A percentile compares a stretch with the other conserved stretches of the same genome.
phyloP scores from a whole-genome alignment of 352 stramenopile species.

The Phytophthora rubi region DNA sequence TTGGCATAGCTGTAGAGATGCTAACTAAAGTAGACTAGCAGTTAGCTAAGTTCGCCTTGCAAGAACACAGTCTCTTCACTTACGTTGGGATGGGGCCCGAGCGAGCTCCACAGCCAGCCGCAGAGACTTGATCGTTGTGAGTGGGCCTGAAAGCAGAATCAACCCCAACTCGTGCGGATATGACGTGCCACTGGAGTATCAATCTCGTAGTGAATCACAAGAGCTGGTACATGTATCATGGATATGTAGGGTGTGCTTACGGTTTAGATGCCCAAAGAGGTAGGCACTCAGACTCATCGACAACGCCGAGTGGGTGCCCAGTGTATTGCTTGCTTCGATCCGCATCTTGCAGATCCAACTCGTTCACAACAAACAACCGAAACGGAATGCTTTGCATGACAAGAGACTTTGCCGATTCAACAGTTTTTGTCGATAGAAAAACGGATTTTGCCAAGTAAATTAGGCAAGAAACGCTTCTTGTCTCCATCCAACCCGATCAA shows the following conservation, averaged over 20 bases:
- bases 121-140: slow-evolving; percentile 18
- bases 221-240: neutral
- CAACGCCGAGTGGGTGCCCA: slow-evolving; percentile 18
- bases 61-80: neutral
- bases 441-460: slow-evolving; percentile 11
- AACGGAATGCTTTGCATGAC: slow-evolving; percentile 37
- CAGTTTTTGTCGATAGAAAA: neutral
- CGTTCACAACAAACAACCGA: slow-evolving; percentile 28
- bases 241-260: slow-evolving; percentile 13
- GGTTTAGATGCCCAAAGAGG: slow-evolving; percentile 30
- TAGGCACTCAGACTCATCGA: slow-evolving; percentile 15
- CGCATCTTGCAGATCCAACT: slow-evolving; percentile 28
- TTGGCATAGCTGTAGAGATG: slow-evolving; percentile 28
- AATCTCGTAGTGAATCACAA: neutral
- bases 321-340: slow-evolving; percentile 6
- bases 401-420: neutral
- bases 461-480: neutral
- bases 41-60: neutral
- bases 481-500: too few relatives aligned
- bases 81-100: slow-evolving; percentile 24
- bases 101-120: slow-evolving; percentile 7
- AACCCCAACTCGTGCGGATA: slow-evolving; percentile 42
- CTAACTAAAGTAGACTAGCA: slow-evolving; percentile 11
- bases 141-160: slow-evolving; percentile 33
- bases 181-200: slow-evolving; percentile 7